These are phyloP conservation scores for Casuarina cunninghamiana DNA, from an alignment of 306 rosid genomes.

Conservation along the genomic window DNA sequence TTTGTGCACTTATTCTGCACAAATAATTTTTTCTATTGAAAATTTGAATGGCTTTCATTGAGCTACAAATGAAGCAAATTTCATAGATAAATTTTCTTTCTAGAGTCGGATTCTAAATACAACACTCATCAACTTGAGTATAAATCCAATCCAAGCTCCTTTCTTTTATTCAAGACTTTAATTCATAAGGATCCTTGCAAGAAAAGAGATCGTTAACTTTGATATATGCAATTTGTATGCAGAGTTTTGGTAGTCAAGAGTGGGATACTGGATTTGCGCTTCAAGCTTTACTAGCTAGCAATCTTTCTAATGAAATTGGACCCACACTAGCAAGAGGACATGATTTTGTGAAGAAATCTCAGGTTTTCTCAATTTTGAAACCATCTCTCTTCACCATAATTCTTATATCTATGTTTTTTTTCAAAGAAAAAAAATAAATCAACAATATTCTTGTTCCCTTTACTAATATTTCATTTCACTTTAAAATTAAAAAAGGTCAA, in stretches of 20 bases:
- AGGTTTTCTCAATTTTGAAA: slow-evolving; percentile 26
- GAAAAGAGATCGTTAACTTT: background rate
- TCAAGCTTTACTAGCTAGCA: slow-evolving; percentile 65
- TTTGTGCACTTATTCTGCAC: background rate
- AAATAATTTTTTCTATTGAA: background rate
- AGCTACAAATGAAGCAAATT: background rate
- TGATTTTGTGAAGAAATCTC: slow-evolving; percentile 66
- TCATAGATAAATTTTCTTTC: background rate
- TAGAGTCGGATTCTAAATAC: background rate
- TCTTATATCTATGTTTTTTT: background rate
- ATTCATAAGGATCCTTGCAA: background rate
- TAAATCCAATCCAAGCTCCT: background rate
- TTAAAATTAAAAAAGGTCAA: slow-evolving; percentile 36
- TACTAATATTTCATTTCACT: background rate
- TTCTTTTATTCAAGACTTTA: background rate
- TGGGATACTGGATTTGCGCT: slow-evolving; percentile 68
- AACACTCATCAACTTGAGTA: background rate
- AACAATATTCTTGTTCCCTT: background rate
- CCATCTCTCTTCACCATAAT: background rate
- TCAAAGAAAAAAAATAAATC: background rate
- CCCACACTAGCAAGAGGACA: slow-evolving; percentile 55
- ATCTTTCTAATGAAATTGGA: slow-evolving; percentile 48
- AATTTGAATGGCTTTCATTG: background rate
- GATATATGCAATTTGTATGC: background rate
- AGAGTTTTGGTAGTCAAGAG: slow-evolving; percentile 71